Base-by-base conservation (phyloP, 1,139 yeast genomes). In the Candida pseudocylindracea region DNA sequence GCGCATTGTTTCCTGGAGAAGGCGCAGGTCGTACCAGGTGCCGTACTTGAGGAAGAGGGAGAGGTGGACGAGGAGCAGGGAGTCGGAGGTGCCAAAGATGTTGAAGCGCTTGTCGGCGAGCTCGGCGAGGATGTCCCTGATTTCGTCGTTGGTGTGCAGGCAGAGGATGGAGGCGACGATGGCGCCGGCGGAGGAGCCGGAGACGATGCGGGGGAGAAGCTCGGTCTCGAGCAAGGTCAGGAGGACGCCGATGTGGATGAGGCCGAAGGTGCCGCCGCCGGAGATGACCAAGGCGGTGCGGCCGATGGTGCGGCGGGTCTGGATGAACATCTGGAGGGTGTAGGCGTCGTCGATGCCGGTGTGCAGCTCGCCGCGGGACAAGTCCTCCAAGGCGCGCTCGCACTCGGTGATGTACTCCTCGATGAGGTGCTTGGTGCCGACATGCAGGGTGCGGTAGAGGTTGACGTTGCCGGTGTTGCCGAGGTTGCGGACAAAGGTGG, bases 171-270 rank as follows among this genome's bases (percentile, higher is more conserved):
- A 69, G 10, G 98, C 96, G 36, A 91, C 74, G 35, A 88, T 85
- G 1, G 95, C 83, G 12, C 99, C 99, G 0, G 96, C 93, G 10
- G 94, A 80, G 9, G 93, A 76, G 1, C 99, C 98, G 34, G 93
- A 76, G n/a, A 88, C 69, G 32, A 88, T 80, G 33, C 83, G 61
- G 0, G 99, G 99, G 30, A 88, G 55, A 28, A 85, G 57, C 34
- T 74, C 71, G 32, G 67, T 64, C 42, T 79, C 91, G 32, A 75
- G 54, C 30, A 88, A 58, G 7, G 91, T 78, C 7, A 83, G 69
- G 34, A 85, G 57, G 0, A 88, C 95, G 1, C 99, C 99, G 35
- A 83, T 76, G 42, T 88, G 98, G 40, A 85, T 71, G 33, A 85
- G 57, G 0, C 96, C 98, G 55, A 88, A 78, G 3, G 93, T 78